phyloP scores from a whole-genome alignment of 2,329 filamentous ascomycete species.

The Clonostachys byssicola region DNA sequence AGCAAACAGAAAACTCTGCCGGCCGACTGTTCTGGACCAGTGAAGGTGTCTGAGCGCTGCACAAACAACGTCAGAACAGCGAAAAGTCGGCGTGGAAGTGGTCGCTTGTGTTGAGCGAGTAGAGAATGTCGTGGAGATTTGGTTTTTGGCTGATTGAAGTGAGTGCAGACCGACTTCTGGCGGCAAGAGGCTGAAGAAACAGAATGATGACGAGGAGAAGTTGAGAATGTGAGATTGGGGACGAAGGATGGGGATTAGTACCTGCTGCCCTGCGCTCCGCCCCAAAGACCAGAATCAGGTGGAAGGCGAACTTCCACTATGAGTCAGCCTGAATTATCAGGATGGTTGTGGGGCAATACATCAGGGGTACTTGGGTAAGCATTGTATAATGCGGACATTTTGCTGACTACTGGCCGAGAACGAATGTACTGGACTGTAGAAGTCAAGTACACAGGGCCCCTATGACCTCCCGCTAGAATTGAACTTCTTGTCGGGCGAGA shows the following conservation, averaged over 20 bases:
- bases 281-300: background rate
- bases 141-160: slow-evolving; percentile 6
- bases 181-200: slow-evolving; percentile 21
- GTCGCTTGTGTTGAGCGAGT: background rate
- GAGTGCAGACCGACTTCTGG: slow-evolving; percentile 25
- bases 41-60: slow-evolving; percentile 54
- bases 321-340: background rate
- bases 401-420: no score
- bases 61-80: slow-evolving; percentile 23
- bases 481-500: no score
- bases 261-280: background rate
- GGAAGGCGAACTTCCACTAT: background rate
- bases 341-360: no score
- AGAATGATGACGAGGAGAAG: slow-evolving; percentile 10
- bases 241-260: slow-evolving; percentile 5
- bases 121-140: background rate
- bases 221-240: slow-evolving; percentile 1
- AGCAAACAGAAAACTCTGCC: slow-evolving; percentile 13
- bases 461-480: no score
- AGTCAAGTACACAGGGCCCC: no score
- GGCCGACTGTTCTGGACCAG: slow-evolving; percentile 47
- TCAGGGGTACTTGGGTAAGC: no score
- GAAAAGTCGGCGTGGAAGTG: slow-evolving; percentile 27
- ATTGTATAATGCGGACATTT: no score
- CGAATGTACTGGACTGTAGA: no score